phyloP scores from a whole-genome alignment of 768 basidiomycete genomes.

The Tylopilus sp. region DNA sequence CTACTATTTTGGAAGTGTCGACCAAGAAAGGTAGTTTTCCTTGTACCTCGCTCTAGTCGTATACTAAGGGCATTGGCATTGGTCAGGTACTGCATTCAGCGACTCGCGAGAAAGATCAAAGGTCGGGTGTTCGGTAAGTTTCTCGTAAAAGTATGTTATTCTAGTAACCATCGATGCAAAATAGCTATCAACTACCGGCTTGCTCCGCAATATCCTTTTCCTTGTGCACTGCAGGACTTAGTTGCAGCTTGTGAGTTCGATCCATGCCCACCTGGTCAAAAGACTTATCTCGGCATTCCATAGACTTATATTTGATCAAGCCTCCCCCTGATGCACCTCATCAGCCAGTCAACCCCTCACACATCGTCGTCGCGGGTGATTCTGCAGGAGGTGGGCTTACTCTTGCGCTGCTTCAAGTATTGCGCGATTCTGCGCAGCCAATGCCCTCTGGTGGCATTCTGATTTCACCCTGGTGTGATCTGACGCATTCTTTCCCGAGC shows the following conservation, averaged over 20 bases:
- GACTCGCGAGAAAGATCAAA: slow-evolving; percentile 88
- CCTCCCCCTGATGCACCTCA: slow-evolving; percentile 82
- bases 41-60: neutral
- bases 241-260: slow-evolving; percentile 73
- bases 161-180: slow-evolving; percentile 14
- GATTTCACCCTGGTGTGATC: slow-evolving; percentile 89
- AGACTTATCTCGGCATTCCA: neutral
- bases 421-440: slow-evolving; percentile 82
- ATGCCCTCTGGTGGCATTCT: slow-evolving; percentile 84
- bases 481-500: slow-evolving; percentile 95
- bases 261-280: neutral
- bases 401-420: slow-evolving; percentile 78
- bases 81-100: slow-evolving; percentile 66
- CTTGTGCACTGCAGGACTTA: slow-evolving; percentile 86
- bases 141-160: neutral
- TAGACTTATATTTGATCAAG: slow-evolving; percentile 85
- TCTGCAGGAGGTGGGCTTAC: slow-evolving; percentile 90
- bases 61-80: slow-evolving; percentile 4
- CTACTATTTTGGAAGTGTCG: slow-evolving; percentile 82
- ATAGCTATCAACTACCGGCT: slow-evolving; percentile 77
- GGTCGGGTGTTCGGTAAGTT: slow-evolving; percentile 78
- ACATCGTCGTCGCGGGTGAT: slow-evolving; percentile 86
- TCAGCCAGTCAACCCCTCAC: slow-evolving; percentile 70
- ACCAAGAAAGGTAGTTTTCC: slow-evolving; percentile 59
- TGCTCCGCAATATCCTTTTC: slow-evolving; percentile 97